Evolutionary conservation across 2,329 filamentous ascomycete species (phyloP), one percentile per base, ranked within the genome.

Genomic region (Endoconidiophora polonica): DNA sequence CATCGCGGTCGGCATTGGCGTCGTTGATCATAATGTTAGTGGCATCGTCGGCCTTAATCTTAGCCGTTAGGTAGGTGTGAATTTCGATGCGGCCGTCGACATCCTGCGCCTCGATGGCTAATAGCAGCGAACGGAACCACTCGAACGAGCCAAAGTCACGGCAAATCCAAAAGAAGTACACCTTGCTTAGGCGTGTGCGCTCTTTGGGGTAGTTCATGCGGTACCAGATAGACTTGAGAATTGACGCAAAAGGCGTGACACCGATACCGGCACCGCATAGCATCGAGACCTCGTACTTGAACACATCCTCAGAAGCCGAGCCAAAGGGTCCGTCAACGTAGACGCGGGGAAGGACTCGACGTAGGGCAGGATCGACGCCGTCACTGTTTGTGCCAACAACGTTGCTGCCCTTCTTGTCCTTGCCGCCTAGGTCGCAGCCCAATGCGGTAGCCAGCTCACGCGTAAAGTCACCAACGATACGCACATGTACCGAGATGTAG

Each of bases 1-100:
- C 79, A 62, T 91, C 84, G 64, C 82, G 83, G 62, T 90, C 83
- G 56, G 82, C 81, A 60, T 87, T 85, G 62, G 81, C 83, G 58
- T 88, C 83, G 67, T 90, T 88, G 71, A 90, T 87, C 83, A 90
- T 90, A 67, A 91, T 90, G 67, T 91, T 90, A 43, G 83, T 87
- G 46, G 84, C 84, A 60, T 90, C 85, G 62, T 88, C 83, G 23
- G 77, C 75, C 69, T 87, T 86, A 68, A 90, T 87, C 70, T 83
- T 86, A 59, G 84, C 85, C 2, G 85, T 91, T 52, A 93, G 73
- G 63, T 91, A 93, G 1, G 84, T 87, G 65, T 91, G 85, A 54
- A 93, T 91, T 66, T 93, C 86, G 63, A 93, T 91, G 55, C 81
- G 75, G 64, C 86, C 79, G 59, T 86, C 81, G 55, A 86, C 72